Evolutionary conservation across 2,329 filamentous ascomycete genomes (phyloP).

Genomic region (Microascus cirrosus): DNA sequence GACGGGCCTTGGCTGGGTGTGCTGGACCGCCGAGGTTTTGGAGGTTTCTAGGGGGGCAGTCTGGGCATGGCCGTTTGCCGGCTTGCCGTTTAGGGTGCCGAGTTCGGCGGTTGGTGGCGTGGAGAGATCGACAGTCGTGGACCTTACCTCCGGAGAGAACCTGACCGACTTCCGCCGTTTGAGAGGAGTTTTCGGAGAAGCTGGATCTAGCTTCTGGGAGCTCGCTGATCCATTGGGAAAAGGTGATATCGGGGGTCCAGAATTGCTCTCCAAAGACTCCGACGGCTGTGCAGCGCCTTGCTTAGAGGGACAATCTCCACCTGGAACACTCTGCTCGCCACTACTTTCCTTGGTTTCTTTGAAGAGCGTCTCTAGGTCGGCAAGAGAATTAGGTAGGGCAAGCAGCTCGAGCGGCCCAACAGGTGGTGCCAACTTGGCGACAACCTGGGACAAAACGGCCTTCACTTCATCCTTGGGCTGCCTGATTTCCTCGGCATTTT

Average conservation of each 20-base stretch:
- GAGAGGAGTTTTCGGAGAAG: neutral
- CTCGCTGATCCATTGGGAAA: neutral
- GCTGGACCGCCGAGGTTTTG: constrained; percentile 10
- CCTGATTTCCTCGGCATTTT: neutral
- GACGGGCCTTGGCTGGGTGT: constrained; percentile 8
- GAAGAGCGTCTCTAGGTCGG: neutral
- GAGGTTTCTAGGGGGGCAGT: neutral
- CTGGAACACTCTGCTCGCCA: neutral
- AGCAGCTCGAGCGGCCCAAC: constrained; percentile 33
- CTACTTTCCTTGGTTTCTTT: neutral
- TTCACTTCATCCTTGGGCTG: neutral
- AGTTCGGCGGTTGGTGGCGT: constrained; percentile 39
- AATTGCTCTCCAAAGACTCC: neutral
- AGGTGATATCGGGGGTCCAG: neutral
- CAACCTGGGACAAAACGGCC: neutral
- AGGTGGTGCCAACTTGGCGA: constrained; percentile 10
- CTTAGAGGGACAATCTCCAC: neutral
- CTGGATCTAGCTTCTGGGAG: neutral
- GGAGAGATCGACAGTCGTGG: constrained; percentile 43
- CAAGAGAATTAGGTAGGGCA: constrained; percentile 14
- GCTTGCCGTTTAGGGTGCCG: constrained; percentile 13
- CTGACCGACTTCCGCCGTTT: constrained; percentile 54
- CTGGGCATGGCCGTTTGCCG: constrained; percentile 3
- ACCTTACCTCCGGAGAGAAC: constrained; percentile 57
- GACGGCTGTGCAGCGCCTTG: neutral